Evolutionary conservation across 2,329 filamentous ascomycete genomes (phyloP), one percentile per base, ranked within the genome.

Genomic region (Clonostachys chloroleuca): DNA sequence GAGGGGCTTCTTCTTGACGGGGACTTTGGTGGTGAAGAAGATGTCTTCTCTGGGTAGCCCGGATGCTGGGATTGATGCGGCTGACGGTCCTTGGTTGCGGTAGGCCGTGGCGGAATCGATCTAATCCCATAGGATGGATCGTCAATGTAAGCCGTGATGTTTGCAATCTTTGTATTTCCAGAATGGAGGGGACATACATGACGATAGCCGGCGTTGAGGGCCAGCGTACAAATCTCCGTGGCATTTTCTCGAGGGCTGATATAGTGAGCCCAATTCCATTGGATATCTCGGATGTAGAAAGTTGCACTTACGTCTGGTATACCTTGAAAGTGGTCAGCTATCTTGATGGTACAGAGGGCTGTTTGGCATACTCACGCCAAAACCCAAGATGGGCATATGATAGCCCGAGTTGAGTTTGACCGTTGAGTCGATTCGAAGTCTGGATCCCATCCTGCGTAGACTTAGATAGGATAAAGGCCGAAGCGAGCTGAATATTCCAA

Each of bases 21-120:
- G 73, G 16, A 81, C 66, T 60, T 81, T 81, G 53, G 75, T 73
- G 34, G 77, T 80, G 65, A 78, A 80, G 66, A 76, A 80, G 60
- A 81, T 62, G 3, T 77, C 64, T 30, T 66, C 65, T 43, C 77
- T 70, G 7, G 72, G 63, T 6, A 77, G 47, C 17, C 62, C 65
- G 40, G 68, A 64, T 7, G 62, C 59, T 5, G 66, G 57, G 48
- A 80, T 70, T 35, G 70, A 69, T 7, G 65, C 62, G n/a, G 71
- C 76, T 45, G 69, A 71, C 10, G 66, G 67, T 12, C 66, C 71
- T 53, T 80, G 76, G 56, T 81, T 81, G 39, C 58, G 59, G 59
- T 81, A 80, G 9, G 60, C 65, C 7, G 72, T 72, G 3, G 77
- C 77, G 12, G 74, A 78, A 62, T 81, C 77, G 53, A 80, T 70